Evolutionary conservation across 805 yeast species (phyloP).

Genomic region (Lachancea sp.): DNA sequence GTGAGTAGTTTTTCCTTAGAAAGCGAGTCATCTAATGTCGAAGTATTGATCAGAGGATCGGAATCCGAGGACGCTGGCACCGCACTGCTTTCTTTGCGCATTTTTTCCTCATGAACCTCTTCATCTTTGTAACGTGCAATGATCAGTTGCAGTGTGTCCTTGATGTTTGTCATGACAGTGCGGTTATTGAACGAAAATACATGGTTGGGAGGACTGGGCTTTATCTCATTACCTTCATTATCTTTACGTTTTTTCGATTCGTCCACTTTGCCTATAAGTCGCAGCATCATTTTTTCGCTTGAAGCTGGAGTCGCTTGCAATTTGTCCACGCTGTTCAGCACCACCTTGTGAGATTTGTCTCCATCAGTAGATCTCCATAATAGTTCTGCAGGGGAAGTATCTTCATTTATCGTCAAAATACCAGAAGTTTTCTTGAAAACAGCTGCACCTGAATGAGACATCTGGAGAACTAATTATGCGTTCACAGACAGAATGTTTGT

Average conservation of each 20-base stretch:
- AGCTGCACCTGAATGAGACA: constrained; percentile 49
- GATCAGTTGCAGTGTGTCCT: constrained; percentile 58
- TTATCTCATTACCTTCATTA: constrained; percentile 25
- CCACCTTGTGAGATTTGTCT: constrained; percentile 39
- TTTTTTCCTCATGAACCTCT: constrained; percentile 38
- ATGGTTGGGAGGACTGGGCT: constrained; percentile 26
- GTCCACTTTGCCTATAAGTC: constrained; percentile 42
- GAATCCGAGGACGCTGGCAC: constrained; percentile 17
- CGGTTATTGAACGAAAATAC: constrained; percentile 64
- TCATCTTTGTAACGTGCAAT: constrained; percentile 58
- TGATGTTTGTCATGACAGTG: constrained; percentile 68
- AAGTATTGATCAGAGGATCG: constrained; percentile 33
- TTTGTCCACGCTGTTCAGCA: constrained; percentile 39
- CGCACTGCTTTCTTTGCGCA: constrained; percentile 16
- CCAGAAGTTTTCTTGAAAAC: constrained; percentile 50
- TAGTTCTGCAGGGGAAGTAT: constrained; percentile 47
- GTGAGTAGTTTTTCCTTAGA: constrained; percentile 55
- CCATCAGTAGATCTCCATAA: constrained; percentile 52
- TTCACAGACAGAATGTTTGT: not conserved
- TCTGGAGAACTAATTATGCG: constrained; percentile 10
- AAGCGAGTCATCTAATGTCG: constrained; percentile 40
- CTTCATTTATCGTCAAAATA: constrained; percentile 49
- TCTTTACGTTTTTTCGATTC: constrained; percentile 29
- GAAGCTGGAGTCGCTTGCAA: constrained; percentile 66
- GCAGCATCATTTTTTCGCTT: constrained; percentile 60